These are phyloP conservation scores for Wickerhamomyces subpelliculosus DNA, from an alignment of 805 yeast species.

Conservation along the genomic window DNA sequence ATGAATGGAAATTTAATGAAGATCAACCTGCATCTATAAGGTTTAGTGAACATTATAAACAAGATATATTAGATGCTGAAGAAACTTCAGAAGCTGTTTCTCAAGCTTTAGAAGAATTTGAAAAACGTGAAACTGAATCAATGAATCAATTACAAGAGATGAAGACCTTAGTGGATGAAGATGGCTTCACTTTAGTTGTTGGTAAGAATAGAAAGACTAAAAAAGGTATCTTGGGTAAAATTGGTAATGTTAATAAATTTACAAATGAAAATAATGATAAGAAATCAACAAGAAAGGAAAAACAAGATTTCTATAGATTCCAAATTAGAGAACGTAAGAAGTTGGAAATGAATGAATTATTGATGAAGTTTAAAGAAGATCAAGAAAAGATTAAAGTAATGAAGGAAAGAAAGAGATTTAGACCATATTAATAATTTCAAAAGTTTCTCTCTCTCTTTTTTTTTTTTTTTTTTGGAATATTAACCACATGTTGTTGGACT, in stretches of 20 bases:
- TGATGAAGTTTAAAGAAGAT: constrained; percentile 81
- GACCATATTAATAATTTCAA: constrained; percentile 53
- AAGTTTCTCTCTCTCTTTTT: too few species aligned
- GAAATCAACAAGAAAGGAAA: constrained; percentile 59
- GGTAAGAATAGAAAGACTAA: constrained; percentile 80
- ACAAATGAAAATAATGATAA: constrained; percentile 30
- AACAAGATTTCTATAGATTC: constrained; percentile 90
- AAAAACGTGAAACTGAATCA: constrained; percentile 58
- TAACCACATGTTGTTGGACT: too few species aligned
- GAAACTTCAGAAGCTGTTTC: constrained; percentile 49
- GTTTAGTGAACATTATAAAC: constrained; percentile 34
- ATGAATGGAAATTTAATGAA: constrained; percentile 27
- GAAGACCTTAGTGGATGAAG: constrained; percentile 73
- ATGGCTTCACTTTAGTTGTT: constrained; percentile 89
- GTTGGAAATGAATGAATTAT: constrained; percentile 81
- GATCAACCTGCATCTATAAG: constrained; percentile 29
- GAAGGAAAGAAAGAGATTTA: constrained; percentile 76
- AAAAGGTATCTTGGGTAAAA: constrained; percentile 59
- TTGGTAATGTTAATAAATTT: constrained; percentile 32
- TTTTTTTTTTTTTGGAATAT: too few species aligned
- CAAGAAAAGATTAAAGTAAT: constrained; percentile 76
- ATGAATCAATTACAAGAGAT: constrained; percentile 47
- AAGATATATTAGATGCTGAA: constrained; percentile 37
- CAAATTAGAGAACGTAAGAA: constrained; percentile 93
- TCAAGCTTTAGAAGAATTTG: constrained; percentile 58